Evolutionary conservation across 2,329 filamentous ascomycete species (phyloP).

Genomic region (Aspergillus texensis): DNA sequence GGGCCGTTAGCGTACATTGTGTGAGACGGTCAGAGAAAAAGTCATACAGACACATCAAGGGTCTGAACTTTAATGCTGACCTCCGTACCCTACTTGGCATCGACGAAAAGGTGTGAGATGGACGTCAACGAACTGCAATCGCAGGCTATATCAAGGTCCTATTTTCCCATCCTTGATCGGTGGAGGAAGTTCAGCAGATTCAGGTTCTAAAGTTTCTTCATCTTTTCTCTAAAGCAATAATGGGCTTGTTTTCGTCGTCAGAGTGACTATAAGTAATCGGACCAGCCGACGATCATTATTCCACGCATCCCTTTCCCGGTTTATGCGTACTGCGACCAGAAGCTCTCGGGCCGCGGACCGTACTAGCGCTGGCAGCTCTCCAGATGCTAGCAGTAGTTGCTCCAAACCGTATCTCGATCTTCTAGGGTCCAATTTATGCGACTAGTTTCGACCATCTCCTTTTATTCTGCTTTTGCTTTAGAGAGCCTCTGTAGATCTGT

Average conservation of each 20-base stretch:
- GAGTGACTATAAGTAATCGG: background rate
- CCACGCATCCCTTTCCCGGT: background rate
- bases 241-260: background rate
- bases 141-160: no score
- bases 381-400: background rate
- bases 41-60: background rate
- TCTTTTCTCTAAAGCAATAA: background rate
- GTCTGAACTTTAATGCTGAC: no score
- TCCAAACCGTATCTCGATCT: background rate
- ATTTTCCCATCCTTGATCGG: no score
- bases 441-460: background rate
- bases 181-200: no score
- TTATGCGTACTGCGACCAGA: background rate
- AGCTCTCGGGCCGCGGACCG: background rate
- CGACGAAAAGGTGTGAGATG: no score
- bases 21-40: background rate
- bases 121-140: no score
- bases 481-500: background rate
- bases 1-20: background rate
- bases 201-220: no score
- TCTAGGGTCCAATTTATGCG: background rate
- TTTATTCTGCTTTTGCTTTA: background rate
- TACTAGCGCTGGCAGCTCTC: background rate
- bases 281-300: background rate
- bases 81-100: no score